phyloP scores from a whole-genome alignment of 495 filamentous ascomycete species.

The Penicillium parvum region DNA sequence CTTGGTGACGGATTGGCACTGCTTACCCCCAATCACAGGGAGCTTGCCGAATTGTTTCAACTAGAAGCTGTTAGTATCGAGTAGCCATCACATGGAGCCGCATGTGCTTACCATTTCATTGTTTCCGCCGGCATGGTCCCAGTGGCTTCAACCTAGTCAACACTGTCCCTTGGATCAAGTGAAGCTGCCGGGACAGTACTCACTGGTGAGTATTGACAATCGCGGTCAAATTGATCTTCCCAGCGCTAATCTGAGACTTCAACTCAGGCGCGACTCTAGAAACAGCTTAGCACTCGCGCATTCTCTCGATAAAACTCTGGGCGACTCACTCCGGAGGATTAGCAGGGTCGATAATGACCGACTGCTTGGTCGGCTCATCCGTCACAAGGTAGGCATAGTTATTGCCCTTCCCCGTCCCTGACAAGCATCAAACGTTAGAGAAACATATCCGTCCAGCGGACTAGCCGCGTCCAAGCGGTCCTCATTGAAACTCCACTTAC shows the following conservation, averaged over 20 bases:
- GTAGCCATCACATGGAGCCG: neutral
- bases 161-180: too few relatives aligned
- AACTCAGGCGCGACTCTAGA: conserved; percentile 76
- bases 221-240: conserved; percentile 74
- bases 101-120: conserved; percentile 57
- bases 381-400: conserved; percentile 97
- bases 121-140: conserved; percentile 94
- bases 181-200: too few relatives aligned
- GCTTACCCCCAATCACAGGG: conserved; percentile 79
- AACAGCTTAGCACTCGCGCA: neutral
- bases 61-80: conserved; percentile 39
- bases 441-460: neutral
- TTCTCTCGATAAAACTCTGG: neutral
- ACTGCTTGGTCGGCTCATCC: conserved; percentile 84
- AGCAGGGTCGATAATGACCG: conserved; percentile 95
- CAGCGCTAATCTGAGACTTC: conserved; percentile 62
- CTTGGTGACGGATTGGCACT: conserved; percentile 74
- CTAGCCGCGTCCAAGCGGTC: neutral
- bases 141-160: conserved; percentile 57
- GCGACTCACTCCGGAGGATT: conserved; percentile 78
- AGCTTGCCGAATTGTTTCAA: conserved; percentile 61
- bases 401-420: conserved; percentile 87
- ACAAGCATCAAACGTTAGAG: conserved; percentile 6
- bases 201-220: conserved; percentile 98
- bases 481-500: conserved; percentile 51